Conservation (phyloP, 2,329 filamentous ascomycete species). For the Ceratocystis cacaofunesta region DNA sequence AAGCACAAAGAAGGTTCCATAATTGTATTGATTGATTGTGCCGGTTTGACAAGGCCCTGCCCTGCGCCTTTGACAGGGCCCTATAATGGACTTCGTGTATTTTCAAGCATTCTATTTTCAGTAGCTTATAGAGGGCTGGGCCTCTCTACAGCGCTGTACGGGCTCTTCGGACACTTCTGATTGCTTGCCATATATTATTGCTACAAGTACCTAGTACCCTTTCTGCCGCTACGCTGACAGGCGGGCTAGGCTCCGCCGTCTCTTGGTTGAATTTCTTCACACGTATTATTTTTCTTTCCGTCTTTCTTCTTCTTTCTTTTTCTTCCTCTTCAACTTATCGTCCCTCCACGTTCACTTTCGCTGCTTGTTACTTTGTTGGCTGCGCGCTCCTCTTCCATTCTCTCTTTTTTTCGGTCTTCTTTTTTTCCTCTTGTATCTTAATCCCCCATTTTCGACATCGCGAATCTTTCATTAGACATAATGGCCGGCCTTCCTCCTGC, state of each 20-base stretch:
- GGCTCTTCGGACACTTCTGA: neutral
- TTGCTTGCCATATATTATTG: too few relatives aligned
- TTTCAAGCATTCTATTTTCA: neutral
- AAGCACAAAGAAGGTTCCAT: conserved; percentile 1
- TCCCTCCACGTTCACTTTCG: neutral
- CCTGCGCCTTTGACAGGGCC: neutral
- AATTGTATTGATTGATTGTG: neutral
- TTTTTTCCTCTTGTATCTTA: neutral
- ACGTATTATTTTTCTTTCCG: neutral
- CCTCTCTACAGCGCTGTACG: neutral
- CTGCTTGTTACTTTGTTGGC: neutral
- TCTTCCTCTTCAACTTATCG: neutral
- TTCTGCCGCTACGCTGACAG: too few relatives aligned
- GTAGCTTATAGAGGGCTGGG: neutral
- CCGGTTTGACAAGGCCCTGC: neutral
- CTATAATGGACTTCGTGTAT: too few relatives aligned
- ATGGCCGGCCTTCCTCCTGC: conserved; percentile 19
- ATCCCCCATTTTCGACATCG: neutral
- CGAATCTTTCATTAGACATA: conserved; percentile 9
- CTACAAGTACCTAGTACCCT: too few relatives aligned
- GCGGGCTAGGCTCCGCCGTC: too few relatives aligned
- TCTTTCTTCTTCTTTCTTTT: neutral
- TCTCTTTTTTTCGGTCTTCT: neutral
- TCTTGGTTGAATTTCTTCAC: neutral
- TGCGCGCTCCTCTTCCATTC: neutral